Conservation (phyloP, 2,329 filamentous ascomycete species). For the Nakataea oryzae region DNA sequence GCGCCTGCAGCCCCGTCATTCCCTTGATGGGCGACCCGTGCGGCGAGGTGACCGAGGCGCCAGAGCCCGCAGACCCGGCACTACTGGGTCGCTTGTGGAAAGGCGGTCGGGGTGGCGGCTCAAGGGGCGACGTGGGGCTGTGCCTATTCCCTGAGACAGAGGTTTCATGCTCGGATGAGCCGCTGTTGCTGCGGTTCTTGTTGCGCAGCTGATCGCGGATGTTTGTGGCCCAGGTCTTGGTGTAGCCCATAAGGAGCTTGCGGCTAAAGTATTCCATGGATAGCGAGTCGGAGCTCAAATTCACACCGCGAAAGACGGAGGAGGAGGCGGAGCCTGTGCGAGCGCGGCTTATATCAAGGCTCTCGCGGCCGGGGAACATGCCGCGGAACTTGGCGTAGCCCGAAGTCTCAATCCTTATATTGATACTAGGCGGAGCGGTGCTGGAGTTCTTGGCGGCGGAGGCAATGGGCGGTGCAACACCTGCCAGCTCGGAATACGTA, state of each 20-base stretch:
- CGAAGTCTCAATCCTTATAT: slow-evolving; percentile 40
- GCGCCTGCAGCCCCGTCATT: not conserved
- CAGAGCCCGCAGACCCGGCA: slow-evolving; percentile 21
- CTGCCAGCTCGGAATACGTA: not conserved
- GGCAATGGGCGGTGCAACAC: not conserved
- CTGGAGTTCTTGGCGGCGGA: slow-evolving; percentile 3
- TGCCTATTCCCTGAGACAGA: not conserved
- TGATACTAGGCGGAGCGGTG: slow-evolving; percentile 29
- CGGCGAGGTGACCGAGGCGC: slow-evolving; percentile 13
- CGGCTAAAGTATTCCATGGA: slow-evolving; percentile 31
- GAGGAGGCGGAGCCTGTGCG: not conserved
- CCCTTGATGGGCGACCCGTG: not conserved
- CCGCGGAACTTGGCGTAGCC: slow-evolving; percentile 48
- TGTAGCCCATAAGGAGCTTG: slow-evolving; percentile 47
- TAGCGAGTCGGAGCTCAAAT: not conserved
- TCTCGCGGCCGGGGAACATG: slow-evolving; percentile 24
- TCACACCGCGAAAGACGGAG: not conserved
- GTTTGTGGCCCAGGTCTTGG: slow-evolving; percentile 35
- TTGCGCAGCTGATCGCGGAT: slow-evolving; percentile 33
- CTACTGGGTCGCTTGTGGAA: slow-evolving; percentile 20
- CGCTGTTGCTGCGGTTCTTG: slow-evolving; percentile 17
- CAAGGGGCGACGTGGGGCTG: not conserved
- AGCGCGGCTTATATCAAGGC: slow-evolving; percentile 3
- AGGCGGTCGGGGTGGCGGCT: slow-evolving; percentile 3
- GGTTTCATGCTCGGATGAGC: slow-evolving; percentile 1